Percentiles rank a stretch among this genome's conserved stretches.
Evolutionary conservation across 176 grass and related monocot genomes (phyloP).

Genomic region (Musa troglodytarum): DNA sequence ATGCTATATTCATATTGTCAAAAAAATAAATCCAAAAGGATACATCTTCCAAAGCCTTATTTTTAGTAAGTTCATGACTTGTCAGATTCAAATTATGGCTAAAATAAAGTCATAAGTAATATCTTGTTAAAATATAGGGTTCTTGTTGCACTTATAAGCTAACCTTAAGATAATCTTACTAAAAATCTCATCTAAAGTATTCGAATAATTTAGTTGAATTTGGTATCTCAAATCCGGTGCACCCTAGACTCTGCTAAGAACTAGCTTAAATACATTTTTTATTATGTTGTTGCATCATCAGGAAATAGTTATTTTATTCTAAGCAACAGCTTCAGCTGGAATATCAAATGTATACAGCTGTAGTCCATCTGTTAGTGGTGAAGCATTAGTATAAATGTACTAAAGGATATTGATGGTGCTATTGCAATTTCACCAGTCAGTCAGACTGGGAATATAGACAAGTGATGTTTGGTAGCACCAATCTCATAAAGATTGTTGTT

Average conservation of each 20-base stretch:
- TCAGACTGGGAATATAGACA: neutral
- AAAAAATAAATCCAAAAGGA: neutral
- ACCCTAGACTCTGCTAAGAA: too few relatives aligned
- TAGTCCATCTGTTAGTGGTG: neutral
- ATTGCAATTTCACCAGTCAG: neutral
- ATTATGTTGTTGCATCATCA: neutral
- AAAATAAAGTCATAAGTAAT: neutral
- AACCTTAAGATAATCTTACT: neutral
- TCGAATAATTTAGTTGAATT: neutral
- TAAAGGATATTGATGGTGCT: neutral
- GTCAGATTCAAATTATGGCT: neutral
- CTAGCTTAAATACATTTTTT: too few relatives aligned
- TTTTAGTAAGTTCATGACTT: neutral
- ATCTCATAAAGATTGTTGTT: neutral
- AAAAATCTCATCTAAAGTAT: neutral
- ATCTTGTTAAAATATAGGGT: neutral
- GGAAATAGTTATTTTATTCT: neutral
- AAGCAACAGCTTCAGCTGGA: too few relatives aligned
- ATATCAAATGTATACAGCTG: too few relatives aligned
- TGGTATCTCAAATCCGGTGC: too few relatives aligned
- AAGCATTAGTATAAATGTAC: neutral
- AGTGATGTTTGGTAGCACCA: too few relatives aligned
- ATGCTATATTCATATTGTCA: too few relatives aligned
- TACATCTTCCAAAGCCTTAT: neutral
- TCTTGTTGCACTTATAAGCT: neutral